These are phyloP conservation scores for Solanum sparsipilum DNA, from an alignment of 257 asterid genomes.

Conservation along the genomic window DNA sequence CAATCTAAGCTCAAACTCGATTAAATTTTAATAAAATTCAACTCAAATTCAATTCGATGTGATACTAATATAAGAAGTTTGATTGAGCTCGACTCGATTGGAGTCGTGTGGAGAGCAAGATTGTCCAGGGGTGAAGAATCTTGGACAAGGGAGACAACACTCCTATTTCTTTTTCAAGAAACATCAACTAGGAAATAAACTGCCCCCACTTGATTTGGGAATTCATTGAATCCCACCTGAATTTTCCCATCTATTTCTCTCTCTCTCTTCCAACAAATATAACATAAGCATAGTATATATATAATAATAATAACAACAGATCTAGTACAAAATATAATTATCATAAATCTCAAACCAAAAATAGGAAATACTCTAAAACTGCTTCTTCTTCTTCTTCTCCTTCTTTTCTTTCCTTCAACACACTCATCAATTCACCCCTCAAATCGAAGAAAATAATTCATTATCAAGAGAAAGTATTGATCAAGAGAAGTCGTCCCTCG, in stretches of 20 bases:
- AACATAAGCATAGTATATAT: neutral
- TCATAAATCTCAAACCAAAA: neutral
- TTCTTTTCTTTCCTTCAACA: neutral
- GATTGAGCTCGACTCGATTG: neutral
- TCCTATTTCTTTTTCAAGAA: neutral
- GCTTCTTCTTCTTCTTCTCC: neutral
- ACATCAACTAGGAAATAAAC: constrained; percentile 1
- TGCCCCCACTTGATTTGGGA: constrained; percentile 2
- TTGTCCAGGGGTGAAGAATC: neutral
- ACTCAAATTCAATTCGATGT: neutral
- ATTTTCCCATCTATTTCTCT: neutral
- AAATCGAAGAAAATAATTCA: neutral
- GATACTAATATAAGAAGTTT: neutral
- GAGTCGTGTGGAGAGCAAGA: neutral
- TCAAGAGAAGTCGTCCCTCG: neutral
- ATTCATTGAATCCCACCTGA: constrained; percentile 6
- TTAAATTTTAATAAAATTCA: neutral
- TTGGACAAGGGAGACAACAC: neutral
- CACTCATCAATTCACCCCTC: neutral
- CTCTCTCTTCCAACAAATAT: neutral
- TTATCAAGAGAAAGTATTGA: neutral
- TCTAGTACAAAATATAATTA: neutral
- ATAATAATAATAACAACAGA: neutral
- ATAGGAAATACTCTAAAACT: neutral
- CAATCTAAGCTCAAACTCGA: neutral